Conservation (phyloP, 192 early-diverging fungal genomes). For the Phlyctochytrium bullatum region DNA sequence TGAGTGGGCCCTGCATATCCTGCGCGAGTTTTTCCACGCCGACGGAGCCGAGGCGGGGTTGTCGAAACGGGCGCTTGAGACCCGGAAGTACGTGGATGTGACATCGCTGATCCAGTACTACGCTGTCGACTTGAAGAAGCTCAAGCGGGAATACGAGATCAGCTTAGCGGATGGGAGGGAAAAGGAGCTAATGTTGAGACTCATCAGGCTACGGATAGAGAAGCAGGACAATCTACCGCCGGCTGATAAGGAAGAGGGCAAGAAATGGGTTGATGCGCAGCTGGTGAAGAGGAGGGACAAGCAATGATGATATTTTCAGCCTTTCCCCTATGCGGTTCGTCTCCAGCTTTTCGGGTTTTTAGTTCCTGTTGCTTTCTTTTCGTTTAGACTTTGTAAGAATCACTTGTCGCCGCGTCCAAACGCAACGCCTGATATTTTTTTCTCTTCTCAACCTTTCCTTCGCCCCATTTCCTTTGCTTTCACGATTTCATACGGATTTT, state of each 20-base stretch:
- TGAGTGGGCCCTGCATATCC: constrained; percentile 30
- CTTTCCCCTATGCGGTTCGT: too few relatives aligned
- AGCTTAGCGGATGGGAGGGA: constrained; percentile 34
- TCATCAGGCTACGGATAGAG: constrained; percentile 43
- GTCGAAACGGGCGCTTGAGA: constrained; percentile 37
- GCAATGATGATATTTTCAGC: too few relatives aligned
- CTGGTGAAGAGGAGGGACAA: constrained; percentile 39
- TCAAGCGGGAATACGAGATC: constrained; percentile 48
- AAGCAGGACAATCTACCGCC: constrained; percentile 28
- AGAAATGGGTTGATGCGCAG: constrained; percentile 44
- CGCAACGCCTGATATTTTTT: too few relatives aligned
- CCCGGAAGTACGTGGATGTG: constrained; percentile 40
- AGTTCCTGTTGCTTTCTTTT: too few relatives aligned
- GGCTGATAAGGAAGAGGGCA: constrained; percentile 30
- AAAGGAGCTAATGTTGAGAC: constrained; percentile 38
- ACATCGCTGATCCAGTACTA: constrained; percentile 33
- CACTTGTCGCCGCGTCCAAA: too few relatives aligned
- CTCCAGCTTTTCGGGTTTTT: too few relatives aligned
- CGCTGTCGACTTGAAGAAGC: constrained; percentile 29
- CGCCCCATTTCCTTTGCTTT: too few relatives aligned
- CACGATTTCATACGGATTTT: too few relatives aligned
- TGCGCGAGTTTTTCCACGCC: constrained; percentile 53
- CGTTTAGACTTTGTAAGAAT: too few relatives aligned
- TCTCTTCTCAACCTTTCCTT: too few relatives aligned
- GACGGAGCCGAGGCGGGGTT: constrained; percentile 48